Evolutionary conservation across 1,139 yeast genomes (phyloP).

Genomic region (Taiozyma sp.): DNA sequence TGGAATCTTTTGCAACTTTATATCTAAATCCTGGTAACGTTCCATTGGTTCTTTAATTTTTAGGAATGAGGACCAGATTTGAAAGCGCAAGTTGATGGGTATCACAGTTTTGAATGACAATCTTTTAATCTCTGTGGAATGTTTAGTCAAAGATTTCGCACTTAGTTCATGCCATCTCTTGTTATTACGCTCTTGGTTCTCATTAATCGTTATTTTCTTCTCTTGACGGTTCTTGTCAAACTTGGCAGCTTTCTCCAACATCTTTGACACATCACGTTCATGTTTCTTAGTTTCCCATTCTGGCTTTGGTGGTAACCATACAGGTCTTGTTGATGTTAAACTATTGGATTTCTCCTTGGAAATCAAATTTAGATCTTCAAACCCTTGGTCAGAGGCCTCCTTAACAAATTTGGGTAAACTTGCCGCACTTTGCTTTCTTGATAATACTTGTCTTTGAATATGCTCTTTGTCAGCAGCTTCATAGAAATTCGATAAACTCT

Average conservation of each 20-base stretch:
- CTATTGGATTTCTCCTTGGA: constrained; percentile 34
- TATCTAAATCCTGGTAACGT: constrained; percentile 24
- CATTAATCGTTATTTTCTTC: constrained; percentile 26
- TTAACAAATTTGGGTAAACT: constrained; percentile 31
- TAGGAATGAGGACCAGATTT: constrained; percentile 27
- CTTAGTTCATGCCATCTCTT: constrained; percentile 31
- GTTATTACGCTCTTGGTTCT: constrained; percentile 27
- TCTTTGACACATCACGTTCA: constrained; percentile 45
- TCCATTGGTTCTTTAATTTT: constrained; percentile 20
- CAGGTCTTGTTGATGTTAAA: constrained; percentile 53
- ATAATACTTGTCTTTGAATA: constrained; percentile 31
- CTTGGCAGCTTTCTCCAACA: constrained; percentile 43
- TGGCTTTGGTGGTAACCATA: constrained; percentile 66
- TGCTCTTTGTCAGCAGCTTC: constrained; percentile 32
- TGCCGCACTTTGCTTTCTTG: constrained; percentile 30
- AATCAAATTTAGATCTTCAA: constrained; percentile 42
- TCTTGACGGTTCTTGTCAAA: constrained; percentile 38
- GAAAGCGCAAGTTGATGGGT: constrained; percentile 29
- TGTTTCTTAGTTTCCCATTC: constrained; percentile 50
- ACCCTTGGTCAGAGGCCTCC: constrained; percentile 31
- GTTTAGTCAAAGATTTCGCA: constrained; percentile 36
- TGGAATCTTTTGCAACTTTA: constrained; percentile 12
- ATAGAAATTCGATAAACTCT: constrained; percentile 37
- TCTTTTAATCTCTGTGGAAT: constrained; percentile 36
- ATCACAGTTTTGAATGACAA: constrained; percentile 35